Evolutionary conservation across 2,329 filamentous ascomycete genomes (phyloP), one percentile per base, ranked within the genome.

Genomic region (Aureobasidium sp.): DNA sequence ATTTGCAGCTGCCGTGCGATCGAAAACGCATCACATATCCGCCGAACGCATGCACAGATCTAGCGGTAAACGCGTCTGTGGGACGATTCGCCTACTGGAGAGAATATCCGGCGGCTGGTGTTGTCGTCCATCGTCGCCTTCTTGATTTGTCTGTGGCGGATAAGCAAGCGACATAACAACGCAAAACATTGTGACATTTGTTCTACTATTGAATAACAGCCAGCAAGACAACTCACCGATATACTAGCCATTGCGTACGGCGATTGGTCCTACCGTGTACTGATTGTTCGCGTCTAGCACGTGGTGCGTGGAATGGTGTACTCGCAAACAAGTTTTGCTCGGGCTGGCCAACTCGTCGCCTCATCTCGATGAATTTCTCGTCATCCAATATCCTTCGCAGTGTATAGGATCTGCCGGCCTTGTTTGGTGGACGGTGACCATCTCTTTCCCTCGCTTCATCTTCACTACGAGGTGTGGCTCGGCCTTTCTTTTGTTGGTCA

Each of bases 21-120:
- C 15, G 38, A 58, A 45, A 58, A 45, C 54, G 40, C 54, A 58
- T 43, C 54, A 31, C 25, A n/a, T 27, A 58, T 18, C 23, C 13
- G n/a, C 33, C 33, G 51, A 40, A 38, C 40, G 16, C 20, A 31
- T 58, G 38, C 38, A 58, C 36, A 58, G 38, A 58, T 58, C 54
- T 58, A 58, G 38, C 38, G 54, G 54, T 43, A 43, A 58, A 45
- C 38, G 54, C 54, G 54, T 58, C 25, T 42, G 54, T 43, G 54
- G 27, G 25, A 43, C 43, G 53, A n/a, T 31, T 38, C 43, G 36
- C 20, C 38, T 6, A 10, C 38, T 58, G 40, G 31, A 25, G 51
- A 42, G 6, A 40, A 27, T n/a, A 29, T 40, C 23, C 23, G 23
- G 33, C n/a, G 51, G 51, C 36, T 38, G 36, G 51, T 55, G 50